Conservation (phyloP, 2,329 filamentous ascomycete genomes). For the Diplodia sapinea region DNA sequence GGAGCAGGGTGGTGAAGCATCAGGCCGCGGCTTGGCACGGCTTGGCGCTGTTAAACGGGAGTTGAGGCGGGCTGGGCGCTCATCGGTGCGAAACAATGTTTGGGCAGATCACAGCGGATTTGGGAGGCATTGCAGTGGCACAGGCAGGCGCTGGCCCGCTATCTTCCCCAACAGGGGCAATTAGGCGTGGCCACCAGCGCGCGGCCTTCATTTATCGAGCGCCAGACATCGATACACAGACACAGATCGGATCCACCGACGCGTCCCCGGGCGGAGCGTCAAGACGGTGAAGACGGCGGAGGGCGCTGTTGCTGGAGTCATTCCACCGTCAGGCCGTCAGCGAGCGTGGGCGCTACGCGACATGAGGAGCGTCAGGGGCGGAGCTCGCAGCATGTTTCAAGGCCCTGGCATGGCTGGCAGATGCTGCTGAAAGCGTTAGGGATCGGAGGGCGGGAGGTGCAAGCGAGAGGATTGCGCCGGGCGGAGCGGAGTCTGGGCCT, state of each 20-base stretch:
- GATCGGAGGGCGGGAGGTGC: constrained; percentile 15
- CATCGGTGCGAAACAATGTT: constrained; percentile 30
- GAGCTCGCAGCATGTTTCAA: constrained; percentile 13
- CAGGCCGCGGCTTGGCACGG: constrained; percentile 16
- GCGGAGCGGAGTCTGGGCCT: constrained; percentile 23
- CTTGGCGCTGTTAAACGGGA: constrained; percentile 23
- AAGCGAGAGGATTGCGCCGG: constrained; percentile 2
- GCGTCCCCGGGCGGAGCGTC: constrained; percentile 15
- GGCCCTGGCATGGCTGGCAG: constrained; percentile 23
- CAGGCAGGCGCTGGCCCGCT: constrained; percentile 10
- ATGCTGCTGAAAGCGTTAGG: constrained; percentile 10
- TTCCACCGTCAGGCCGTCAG: constrained; percentile 7
- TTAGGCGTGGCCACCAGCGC: constrained; percentile 12
- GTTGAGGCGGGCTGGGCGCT: constrained; percentile 21
- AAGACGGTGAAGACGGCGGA: constrained; percentile 4
- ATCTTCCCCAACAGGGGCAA: not conserved
- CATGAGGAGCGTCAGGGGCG: constrained; percentile 21
- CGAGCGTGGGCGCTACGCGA: too few species aligned
- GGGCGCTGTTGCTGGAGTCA: not conserved
- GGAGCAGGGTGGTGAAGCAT: not conserved
- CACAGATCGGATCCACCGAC: constrained; percentile 1
- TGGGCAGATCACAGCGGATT: not conserved
- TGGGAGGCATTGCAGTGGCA: constrained; percentile 2
- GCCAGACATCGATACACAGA: constrained; percentile 1
- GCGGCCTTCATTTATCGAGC: constrained; percentile 9